phyloP scores from a whole-genome alignment of 2,329 filamentous ascomycete species.

The Celoporthe dispersa region DNA sequence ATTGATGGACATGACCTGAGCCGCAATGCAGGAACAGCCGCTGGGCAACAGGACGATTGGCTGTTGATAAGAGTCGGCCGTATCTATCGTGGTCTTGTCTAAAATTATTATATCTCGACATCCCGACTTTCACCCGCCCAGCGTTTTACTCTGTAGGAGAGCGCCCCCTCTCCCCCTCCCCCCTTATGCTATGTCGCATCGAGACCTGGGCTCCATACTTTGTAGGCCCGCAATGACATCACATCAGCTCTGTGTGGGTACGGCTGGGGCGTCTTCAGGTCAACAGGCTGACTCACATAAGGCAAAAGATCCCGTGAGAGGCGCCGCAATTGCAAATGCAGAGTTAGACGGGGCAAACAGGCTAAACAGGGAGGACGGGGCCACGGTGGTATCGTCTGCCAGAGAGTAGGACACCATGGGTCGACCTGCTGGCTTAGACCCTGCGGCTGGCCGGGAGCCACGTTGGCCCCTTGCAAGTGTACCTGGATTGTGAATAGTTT shows the following conservation, averaged over 20 bases:
- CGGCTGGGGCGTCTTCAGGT: not conserved
- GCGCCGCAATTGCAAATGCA: not conserved
- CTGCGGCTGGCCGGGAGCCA: not conserved
- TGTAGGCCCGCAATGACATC: slow-evolving; percentile 1
- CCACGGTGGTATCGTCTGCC: not conserved
- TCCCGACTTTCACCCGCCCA: not conserved
- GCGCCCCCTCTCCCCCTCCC: not conserved
- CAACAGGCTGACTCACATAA: not conserved
- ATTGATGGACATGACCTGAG: not conserved
- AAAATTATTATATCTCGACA: not conserved
- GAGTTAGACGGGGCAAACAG: not conserved
- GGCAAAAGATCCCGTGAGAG: not conserved
- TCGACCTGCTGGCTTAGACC: not conserved
- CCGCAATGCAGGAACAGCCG: not conserved
- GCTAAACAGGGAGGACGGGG: not conserved
- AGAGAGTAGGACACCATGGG: not conserved
- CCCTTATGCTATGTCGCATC: not conserved
- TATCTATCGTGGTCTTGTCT: not conserved
- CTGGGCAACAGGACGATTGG: not conserved
- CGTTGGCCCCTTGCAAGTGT: not conserved
- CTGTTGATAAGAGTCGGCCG: not conserved
- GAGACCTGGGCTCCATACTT: not conserved
- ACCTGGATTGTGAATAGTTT: not conserved
- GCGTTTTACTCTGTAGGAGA: not conserved
- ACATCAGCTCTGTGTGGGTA: not conserved